Conservation (phyloP, 2,329 filamentous ascomycete genomes). For the Trichoderma sp. region DNA sequence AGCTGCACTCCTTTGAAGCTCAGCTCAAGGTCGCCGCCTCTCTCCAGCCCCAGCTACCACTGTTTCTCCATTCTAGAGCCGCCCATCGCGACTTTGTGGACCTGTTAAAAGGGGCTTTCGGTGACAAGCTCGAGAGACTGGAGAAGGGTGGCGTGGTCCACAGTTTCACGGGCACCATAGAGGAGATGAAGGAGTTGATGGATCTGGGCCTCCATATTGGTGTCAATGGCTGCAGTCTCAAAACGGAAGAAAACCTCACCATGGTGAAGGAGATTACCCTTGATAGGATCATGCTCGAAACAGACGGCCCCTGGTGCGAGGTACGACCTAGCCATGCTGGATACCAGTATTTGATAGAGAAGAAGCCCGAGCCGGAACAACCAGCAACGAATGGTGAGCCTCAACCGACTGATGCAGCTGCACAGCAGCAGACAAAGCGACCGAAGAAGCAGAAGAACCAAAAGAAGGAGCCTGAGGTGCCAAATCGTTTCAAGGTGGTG, state of each 20-base stretch:
- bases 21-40: constrained; percentile 76
- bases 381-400: constrained; percentile 26
- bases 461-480: constrained; percentile 63
- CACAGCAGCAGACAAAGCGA: constrained; percentile 31
- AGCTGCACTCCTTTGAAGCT: constrained; percentile 78
- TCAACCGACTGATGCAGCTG: constrained; percentile 18
- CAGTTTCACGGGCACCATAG: constrained; percentile 84
- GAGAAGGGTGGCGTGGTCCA: constrained; percentile 82
- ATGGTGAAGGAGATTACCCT: constrained; percentile 79
- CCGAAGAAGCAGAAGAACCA: constrained; percentile 47
- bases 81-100: constrained; percentile 80
- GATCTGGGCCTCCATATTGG: constrained; percentile 82
- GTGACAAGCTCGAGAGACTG: constrained; percentile 59
- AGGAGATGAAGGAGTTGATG: constrained; percentile 79
- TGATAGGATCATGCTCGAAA: constrained; percentile 85
- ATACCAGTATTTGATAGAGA: constrained; percentile 61
- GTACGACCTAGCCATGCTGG: constrained; percentile 86
- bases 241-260: constrained; percentile 84
- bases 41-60: constrained; percentile 68
- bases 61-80: constrained; percentile 90
- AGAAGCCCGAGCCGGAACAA: constrained; percentile 30
- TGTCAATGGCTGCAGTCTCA: constrained; percentile 95
- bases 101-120: constrained; percentile 59
- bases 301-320: constrained; percentile 97
- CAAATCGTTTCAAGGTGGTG: constrained; percentile 72